Evolutionary conservation across 1,139 yeast species (phyloP), one percentile per base, ranked within the genome.

Genomic region (Taiozyma sp.): DNA sequence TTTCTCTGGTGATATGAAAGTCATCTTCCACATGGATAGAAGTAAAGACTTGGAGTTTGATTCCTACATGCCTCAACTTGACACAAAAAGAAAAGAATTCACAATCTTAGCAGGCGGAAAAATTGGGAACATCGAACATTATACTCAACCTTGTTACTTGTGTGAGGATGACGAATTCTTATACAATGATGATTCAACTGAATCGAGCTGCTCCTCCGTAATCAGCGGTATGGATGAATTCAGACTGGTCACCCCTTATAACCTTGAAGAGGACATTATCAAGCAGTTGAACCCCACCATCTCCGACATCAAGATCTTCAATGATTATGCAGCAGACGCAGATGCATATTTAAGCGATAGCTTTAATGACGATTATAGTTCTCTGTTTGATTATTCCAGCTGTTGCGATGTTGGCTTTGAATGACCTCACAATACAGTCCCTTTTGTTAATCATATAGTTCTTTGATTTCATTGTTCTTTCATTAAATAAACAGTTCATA

Each of bases 1-100:
- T 53, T 49, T 75, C 2, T 68, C 65, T 53, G 75, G 74, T 8
- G 67, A 68, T 22, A 52, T 72, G 43, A 60, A 72, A 23, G 60
- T 72, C 14, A 72, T 71, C 14, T 72, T 72, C 57, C 69, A 71
- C 50, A 72, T 71, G 55, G 48, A 50, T 29, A 38, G 9, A 14
- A 38, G 41, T 8, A 13, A 12, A 19, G 7, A 38, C 36, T 32
- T n/a, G 19, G 19, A 32, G 3, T 32, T 32, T 9, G 9, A n/a
- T 19, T 32, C 36, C n/a, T 32, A 10, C 8, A 32, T 32, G 10
- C 19, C 36, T 6, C 36, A 32, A 32, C 8, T 32, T 32, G 36
- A 32, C 19, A 14, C 4, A 8, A 9, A 7, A n/a, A 32, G 36
- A n/a, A 14, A 32, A 38, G 24, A 38, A 10, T 38, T 38, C 24